Base-by-base conservation (phyloP, 1,139 yeast genomes). In the Blastobotrys buckinghamii region DNA sequence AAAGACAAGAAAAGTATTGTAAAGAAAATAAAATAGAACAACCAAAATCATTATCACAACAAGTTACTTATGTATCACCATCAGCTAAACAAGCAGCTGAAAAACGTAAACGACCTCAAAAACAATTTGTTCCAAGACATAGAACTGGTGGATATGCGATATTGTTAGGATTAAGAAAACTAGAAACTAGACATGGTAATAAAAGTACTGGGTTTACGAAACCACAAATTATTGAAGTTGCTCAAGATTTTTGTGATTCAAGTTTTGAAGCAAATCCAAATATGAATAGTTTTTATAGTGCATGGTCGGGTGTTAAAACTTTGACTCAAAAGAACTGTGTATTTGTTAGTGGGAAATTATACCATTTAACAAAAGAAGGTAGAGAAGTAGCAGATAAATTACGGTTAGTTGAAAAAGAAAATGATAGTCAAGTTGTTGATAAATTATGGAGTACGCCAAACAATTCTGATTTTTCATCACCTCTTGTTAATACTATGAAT, bases 71-170 rank as follows among this genome's bases (percentile, higher is more conserved):
- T 33, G 44, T 45, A 29, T 42, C 49, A 9, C 52, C 50, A 17
- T 10, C 42, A 13, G 36, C 30, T 20, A 29, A 40, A 2, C 47
- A 49, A 30, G 36, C 13, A 20, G 49, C 42, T 12, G 35, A 27
- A 15, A 55, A 62, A 26, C 55, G 56, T 34, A 62, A 59, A 48
- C 51, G 63, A 39, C 63, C 66, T 50, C 70, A 62, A 48, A 70
- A 73, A 50, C 70, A 66, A 39, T 92, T 87, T 62, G 75, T 90
- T 0, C 98, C 98, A 0, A 74, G 75, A 41, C 80, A 79, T 54
- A 70, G 94, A 38, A 80, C 95, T 0, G 97, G 97, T 0, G 94
- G 89, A 0, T 92, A 85, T 67, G 96, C 95, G 0, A 84, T 92
- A 6, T 60, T 92, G 35, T 56, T 89, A 19, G 84, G 84, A 0